phyloP scores from a whole-genome alignment of 2,329 filamentous ascomycete species.

The Didymosphaeria variabile region DNA sequence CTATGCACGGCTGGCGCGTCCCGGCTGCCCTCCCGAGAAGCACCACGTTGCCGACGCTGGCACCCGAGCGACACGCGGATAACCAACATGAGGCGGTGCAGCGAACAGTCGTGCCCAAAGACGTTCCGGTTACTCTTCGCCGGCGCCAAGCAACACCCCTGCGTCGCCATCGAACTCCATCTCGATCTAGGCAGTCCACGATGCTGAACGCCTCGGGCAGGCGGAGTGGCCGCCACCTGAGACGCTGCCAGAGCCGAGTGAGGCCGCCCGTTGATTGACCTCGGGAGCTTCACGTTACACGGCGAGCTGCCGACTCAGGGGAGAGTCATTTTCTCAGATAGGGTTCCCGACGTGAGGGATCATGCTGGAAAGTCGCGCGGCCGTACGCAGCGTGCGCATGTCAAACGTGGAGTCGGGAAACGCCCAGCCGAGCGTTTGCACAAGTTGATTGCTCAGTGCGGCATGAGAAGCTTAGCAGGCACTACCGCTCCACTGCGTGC shows the following conservation, averaged over 20 bases:
- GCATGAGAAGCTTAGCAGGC: constrained; percentile 9
- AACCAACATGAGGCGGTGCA: not conserved
- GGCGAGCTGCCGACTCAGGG: not conserved
- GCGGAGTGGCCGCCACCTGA: constrained; percentile 20
- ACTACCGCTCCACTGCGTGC: constrained; percentile 1
- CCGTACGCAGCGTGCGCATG: constrained; percentile 1
- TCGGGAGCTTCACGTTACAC: not conserved
- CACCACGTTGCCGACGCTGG: constrained; percentile 5
- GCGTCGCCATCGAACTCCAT: constrained; percentile 21
- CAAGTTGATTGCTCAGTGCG: constrained; percentile 4
- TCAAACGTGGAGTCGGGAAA: constrained; percentile 13
- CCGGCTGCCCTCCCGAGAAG: constrained; percentile 2
- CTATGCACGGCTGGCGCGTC: constrained; percentile 5
- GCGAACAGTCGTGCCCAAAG: not conserved
- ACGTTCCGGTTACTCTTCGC: constrained; percentile 43
- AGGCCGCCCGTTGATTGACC: not conserved
- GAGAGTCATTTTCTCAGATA: not conserved
- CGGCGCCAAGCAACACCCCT: constrained; percentile 27
- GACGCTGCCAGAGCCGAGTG: constrained; percentile 6
- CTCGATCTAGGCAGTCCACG: constrained; percentile 15
- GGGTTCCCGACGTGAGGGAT: not conserved
- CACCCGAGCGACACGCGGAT: constrained; percentile 1
- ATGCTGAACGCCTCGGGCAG: constrained; percentile 31
- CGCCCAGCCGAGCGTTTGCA: constrained; percentile 12
- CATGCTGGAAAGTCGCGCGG: constrained; percentile 8